A percentile compares a stretch with the other conserved stretches of the same genome.
phyloP scores from a whole-genome alignment of 2,329 filamentous ascomycete genomes.

The Anisogramma anomala region DNA sequence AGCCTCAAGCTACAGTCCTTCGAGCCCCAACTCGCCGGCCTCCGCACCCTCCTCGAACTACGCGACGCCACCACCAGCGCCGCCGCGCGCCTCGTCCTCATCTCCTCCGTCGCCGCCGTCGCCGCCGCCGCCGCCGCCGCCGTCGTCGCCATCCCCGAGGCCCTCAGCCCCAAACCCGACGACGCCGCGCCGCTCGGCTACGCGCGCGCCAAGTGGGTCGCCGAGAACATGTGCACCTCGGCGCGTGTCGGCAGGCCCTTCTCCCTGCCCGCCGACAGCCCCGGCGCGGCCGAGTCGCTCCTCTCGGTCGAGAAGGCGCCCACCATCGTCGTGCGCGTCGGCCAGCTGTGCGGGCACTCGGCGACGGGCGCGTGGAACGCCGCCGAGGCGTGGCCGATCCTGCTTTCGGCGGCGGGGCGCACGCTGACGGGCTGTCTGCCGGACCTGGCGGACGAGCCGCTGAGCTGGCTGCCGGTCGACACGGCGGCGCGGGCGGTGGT shows the following conservation, averaged over 20 bases:
- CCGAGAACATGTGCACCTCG: slow-evolving; percentile 38
- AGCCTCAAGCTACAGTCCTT: slow-evolving; percentile 37
- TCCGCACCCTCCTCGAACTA: slow-evolving; percentile 30
- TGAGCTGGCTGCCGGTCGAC: slow-evolving; percentile 37
- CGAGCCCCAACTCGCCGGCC: slow-evolving; percentile 34
- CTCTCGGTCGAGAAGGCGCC: slow-evolving; percentile 16
- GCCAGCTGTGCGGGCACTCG: slow-evolving; percentile 32
- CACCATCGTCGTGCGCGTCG: slow-evolving; percentile 31
- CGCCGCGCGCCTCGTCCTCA: slow-evolving; percentile 18
- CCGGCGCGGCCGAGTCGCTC: slow-evolving; percentile 11
- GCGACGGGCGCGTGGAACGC: slow-evolving; percentile 33
- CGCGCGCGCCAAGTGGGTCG: slow-evolving; percentile 46
- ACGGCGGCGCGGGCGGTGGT: slow-evolving; percentile 30
- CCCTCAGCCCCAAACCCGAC: slow-evolving; percentile 27
- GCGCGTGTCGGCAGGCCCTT: slow-evolving; percentile 20
- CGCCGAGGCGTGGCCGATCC: slow-evolving; percentile 36
- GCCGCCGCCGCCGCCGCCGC: slow-evolving; percentile 1
- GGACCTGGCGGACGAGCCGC: slow-evolving; percentile 23
- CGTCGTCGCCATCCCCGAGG: slow-evolving; percentile 27
- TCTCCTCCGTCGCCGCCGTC: slow-evolving; percentile 19
- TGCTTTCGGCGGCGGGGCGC: slow-evolving; percentile 31
- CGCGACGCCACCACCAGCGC: slow-evolving; percentile 4
- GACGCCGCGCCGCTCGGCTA: slow-evolving; percentile 41
- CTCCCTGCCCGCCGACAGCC: background rate
- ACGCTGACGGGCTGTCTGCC: slow-evolving; percentile 29